These are phyloP conservation scores for Tetracladium maxilliforme DNA, from an alignment of 2,329 filamentous ascomycete genomes.

Conservation along the genomic window DNA sequence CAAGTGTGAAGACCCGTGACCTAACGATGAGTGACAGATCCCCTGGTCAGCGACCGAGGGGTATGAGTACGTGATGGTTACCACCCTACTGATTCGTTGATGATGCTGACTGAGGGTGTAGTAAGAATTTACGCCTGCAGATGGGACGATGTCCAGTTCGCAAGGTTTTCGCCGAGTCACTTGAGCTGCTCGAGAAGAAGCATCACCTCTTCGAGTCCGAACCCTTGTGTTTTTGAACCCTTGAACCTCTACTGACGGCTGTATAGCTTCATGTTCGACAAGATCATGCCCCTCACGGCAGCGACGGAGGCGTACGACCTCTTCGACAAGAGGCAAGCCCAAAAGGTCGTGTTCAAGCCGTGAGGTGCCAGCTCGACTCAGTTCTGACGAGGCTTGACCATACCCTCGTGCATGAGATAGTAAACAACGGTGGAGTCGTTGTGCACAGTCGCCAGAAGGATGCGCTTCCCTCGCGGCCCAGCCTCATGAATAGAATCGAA, in stretches of 20 bases:
- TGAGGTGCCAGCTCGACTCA: conserved; percentile 20
- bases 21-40: conserved; percentile 27
- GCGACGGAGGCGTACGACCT: conserved; percentile 55
- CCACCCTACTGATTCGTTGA: conserved; percentile 7
- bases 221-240: not conserved
- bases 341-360: conserved; percentile 55
- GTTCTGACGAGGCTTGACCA: conserved; percentile 76
- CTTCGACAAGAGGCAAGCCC: conserved; percentile 58
- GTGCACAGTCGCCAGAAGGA: conserved; percentile 62
- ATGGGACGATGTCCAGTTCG: conserved; percentile 68
- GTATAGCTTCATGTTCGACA: conserved; percentile 60
- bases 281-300: conserved; percentile 54
- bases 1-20: not conserved
- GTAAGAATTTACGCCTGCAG: conserved; percentile 58
- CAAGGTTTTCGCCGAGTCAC: conserved; percentile 50
- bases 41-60: conserved; percentile 52
- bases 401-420: conserved; percentile 74
- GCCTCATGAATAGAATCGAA: conserved; percentile 49
- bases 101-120: conserved; percentile 20
- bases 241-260: conserved; percentile 1
- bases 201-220: conserved; percentile 52
- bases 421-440: conserved; percentile 75
- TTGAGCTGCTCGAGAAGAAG: conserved; percentile 49
- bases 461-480: conserved; percentile 41
- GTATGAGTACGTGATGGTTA: conserved; percentile 27